phyloP scores from a whole-genome alignment of 768 basidiomycete species.

The Kwoniella newhampshirensis region DNA sequence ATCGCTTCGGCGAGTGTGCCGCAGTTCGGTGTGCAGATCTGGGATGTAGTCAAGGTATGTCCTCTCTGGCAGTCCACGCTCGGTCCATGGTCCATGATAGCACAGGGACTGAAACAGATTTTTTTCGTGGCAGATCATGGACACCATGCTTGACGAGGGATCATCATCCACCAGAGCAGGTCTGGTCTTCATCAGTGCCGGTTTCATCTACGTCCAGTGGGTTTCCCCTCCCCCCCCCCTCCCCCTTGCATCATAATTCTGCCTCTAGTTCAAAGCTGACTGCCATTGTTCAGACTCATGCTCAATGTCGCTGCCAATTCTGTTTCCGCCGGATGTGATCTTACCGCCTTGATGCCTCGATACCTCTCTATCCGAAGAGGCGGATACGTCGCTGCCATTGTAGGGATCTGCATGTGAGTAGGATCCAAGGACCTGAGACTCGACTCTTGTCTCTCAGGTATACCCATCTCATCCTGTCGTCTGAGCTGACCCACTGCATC shows the following conservation, averaged over 20 bases:
- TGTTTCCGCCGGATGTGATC: conserved; percentile 76
- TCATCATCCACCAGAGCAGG: conserved; percentile 66
- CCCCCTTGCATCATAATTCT: neutral
- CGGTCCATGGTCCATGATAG: neutral
- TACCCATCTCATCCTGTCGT: neutral
- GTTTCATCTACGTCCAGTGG: conserved; percentile 73
- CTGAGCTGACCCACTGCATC: neutral
- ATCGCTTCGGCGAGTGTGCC: conserved; percentile 74
- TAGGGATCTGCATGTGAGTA: conserved; percentile 67
- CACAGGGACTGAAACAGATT: conserved; percentile 5
- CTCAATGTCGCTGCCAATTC: conserved; percentile 67
- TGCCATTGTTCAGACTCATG: conserved; percentile 20
- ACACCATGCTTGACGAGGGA: conserved; percentile 67
- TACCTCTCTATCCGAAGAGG: conserved; percentile 83
- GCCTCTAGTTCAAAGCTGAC: neutral
- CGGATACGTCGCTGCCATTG: conserved; percentile 75
- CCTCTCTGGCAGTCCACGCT: too few relatives aligned
- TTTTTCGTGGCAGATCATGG: conserved; percentile 58
- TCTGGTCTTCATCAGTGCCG: conserved; percentile 74
- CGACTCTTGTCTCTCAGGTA: too few relatives aligned
- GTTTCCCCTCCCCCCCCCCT: neutral
- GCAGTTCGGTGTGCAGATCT: conserved; percentile 74
- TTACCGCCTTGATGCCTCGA: conserved; percentile 73
- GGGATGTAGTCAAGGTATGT: conserved; percentile 67
- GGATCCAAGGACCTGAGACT: too few relatives aligned